These are phyloP conservation scores for Pholiota conissans DNA, from an alignment of 768 basidiomycete genomes.

Conservation along the genomic window DNA sequence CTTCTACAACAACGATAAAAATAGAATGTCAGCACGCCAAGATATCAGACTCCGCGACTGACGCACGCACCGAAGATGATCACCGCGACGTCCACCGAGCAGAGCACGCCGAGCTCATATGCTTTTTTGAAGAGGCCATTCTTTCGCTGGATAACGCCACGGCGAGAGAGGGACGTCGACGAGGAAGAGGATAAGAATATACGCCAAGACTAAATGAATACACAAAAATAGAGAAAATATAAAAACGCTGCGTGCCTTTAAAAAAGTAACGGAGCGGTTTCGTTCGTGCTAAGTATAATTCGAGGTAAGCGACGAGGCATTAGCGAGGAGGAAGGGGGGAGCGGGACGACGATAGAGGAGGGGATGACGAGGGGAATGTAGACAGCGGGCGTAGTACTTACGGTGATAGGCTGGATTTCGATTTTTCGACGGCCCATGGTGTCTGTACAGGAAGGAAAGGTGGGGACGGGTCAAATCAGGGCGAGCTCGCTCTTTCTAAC, in stretches of 20 bases:
- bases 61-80: constrained; percentile 65
- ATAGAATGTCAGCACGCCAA: constrained; percentile 34
- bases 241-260: constrained; percentile 59
- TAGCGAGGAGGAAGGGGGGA: constrained; percentile 17
- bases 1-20: constrained; percentile 57
- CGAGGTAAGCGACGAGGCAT: constrained; percentile 39
- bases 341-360: constrained; percentile 16
- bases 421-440: constrained; percentile 78
- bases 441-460: background rate
- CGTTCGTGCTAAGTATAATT: constrained; percentile 80
- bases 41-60: background rate
- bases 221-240: constrained; percentile 64
- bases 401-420: constrained; percentile 79
- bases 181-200: constrained; percentile 31
- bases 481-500: constrained; percentile 20
- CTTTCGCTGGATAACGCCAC: constrained; percentile 59
- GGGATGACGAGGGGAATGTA: too few species aligned
- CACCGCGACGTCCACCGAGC: constrained; percentile 86
- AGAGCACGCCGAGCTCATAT: constrained; percentile 87
- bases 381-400: constrained; percentile 38
- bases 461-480: background rate
- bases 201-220: constrained; percentile 39
- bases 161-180: constrained; percentile 4
- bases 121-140: constrained; percentile 92
- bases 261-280: constrained; percentile 88